phyloP scores from a whole-genome alignment of 495 filamentous ascomycete genomes.

The Podospora appendiculata region DNA sequence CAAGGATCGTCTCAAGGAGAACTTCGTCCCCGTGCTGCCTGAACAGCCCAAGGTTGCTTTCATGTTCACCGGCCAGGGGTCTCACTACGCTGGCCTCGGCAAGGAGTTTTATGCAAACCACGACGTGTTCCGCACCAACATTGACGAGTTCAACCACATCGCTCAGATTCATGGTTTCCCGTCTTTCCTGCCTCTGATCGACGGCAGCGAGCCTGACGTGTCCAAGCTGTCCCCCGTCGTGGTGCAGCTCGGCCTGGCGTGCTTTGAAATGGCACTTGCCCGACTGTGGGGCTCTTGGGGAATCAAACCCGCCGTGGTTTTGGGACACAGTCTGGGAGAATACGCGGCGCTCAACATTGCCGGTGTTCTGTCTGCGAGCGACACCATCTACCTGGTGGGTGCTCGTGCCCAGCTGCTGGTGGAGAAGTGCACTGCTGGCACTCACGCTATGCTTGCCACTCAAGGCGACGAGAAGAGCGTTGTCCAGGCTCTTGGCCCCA shows the following conservation, averaged over 20 bases:
- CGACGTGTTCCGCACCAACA: constrained; percentile 58
- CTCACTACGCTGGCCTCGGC: constrained; percentile 60
- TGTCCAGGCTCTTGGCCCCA: constrained; percentile 30
- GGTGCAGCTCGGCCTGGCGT: constrained; percentile 69
- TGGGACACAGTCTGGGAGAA: constrained; percentile 84
- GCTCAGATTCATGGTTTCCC: constrained; percentile 62
- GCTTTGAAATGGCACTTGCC: constrained; percentile 79
- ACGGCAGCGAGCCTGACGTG: constrained; percentile 50
- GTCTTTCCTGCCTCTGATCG: constrained; percentile 59
- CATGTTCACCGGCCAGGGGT: constrained; percentile 65
- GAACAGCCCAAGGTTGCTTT: constrained; percentile 53
- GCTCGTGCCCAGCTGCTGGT: constrained; percentile 69
- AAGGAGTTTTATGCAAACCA: constrained; percentile 60
- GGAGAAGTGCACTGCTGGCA: constrained; percentile 60
- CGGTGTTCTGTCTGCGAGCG: constrained; percentile 69
- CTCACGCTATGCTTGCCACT: constrained; percentile 62
- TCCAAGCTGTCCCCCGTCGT: constrained; percentile 62
- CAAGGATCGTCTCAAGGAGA: constrained; percentile 34
- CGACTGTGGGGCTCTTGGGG: constrained; percentile 76
- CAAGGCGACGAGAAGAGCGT: constrained; percentile 35
- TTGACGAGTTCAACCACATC: constrained; percentile 64
- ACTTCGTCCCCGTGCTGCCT: constrained; percentile 37
- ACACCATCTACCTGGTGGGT: constrained; percentile 76
- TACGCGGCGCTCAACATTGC: constrained; percentile 80
- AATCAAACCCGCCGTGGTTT: constrained; percentile 63